Base-by-base conservation (phyloP, 768 basidiomycete species). In the Suillus discolor region DNA sequence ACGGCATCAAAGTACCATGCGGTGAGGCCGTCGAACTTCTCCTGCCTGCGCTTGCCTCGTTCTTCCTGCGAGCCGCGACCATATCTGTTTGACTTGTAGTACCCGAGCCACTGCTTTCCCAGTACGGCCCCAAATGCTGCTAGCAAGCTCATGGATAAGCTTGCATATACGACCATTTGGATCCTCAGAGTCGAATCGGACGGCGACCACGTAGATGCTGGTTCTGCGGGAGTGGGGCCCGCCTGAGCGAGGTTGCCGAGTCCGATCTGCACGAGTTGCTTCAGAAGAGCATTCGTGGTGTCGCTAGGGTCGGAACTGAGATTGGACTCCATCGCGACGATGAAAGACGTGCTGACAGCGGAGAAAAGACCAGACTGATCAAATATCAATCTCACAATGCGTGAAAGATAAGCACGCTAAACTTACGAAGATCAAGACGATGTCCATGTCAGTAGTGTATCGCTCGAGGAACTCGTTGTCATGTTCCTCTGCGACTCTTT, bases 391-490 rank as follows among this genome's bases (percentile, higher is more conserved):
- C 57, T 59, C 41, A n/a, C 12, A 59, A 25, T 2, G 20, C 12
- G n/a, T 49, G 5, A 12, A 49, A 23, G 11, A 23, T 13, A 20
- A 49, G 12, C 47, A 23, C 5, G 11, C 47, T 4, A 28, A 13
- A 61, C 72, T 20, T 61, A 73, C 72, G 45, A 73, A 73, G 57
- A 73, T 60, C 3, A 73, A 57, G n/a, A 71, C 53, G 15, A 68
- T 66, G 45, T 72, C 68, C 49, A 72, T 64, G 39, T 67, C 66
- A 25, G 63, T 55, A 13, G 57, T 64, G 57, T 62, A 70, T 25
- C 66, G 61, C 6, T 73, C 66, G 1, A 70, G 28, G 23, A 70
- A 65, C 28, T 70, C 66, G 39, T 31, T 44, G 51, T 73, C 67
- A 39, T 69, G 67, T 57, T 66, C 64, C n/a, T 59, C 62, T 13